phyloP scores from a whole-genome alignment of 768 basidiomycete genomes.

The Trametes cinnabarina region DNA sequence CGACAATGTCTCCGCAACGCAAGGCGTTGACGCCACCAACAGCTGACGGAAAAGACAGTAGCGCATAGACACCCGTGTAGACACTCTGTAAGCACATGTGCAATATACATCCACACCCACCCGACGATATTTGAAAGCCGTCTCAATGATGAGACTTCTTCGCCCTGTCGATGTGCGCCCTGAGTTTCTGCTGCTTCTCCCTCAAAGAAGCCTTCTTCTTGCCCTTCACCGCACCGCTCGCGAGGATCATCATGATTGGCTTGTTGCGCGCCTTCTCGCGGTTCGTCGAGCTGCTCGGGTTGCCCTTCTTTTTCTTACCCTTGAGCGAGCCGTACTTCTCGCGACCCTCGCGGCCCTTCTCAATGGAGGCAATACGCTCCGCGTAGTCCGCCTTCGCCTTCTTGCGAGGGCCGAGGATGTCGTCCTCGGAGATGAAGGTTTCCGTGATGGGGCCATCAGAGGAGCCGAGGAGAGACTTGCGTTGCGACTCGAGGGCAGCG shows the following conservation, averaged over 20 bases:
- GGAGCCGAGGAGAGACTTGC: constrained; percentile 47
- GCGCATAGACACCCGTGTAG: background rate
- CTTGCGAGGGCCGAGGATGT: constrained; percentile 92
- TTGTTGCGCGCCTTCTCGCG: constrained; percentile 91
- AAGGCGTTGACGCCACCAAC: constrained; percentile 4
- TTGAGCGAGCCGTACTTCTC: constrained; percentile 90
- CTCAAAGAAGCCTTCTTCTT: constrained; percentile 82
- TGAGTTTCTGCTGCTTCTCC: constrained; percentile 77
- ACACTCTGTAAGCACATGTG: no score
- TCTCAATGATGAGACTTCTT: constrained; percentile 45
- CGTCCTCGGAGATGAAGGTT: constrained; percentile 80
- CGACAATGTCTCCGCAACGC: background rate
- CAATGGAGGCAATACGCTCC: constrained; percentile 87
- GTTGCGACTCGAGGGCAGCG: constrained; percentile 70
- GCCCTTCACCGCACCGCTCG: constrained; percentile 69
- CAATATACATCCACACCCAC: background rate
- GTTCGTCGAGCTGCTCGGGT: constrained; percentile 85
- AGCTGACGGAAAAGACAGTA: background rate
- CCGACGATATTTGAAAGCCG: background rate
- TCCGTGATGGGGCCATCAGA: constrained; percentile 42
- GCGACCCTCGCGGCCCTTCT: constrained; percentile 90
- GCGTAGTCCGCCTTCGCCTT: constrained; percentile 92
- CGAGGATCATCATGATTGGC: constrained; percentile 91
- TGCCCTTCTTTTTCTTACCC: constrained; percentile 87
- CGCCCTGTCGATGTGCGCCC: constrained; percentile 70